Conservation (phyloP, 768 basidiomycete genomes). For the Leccinum disarticulatum region DNA sequence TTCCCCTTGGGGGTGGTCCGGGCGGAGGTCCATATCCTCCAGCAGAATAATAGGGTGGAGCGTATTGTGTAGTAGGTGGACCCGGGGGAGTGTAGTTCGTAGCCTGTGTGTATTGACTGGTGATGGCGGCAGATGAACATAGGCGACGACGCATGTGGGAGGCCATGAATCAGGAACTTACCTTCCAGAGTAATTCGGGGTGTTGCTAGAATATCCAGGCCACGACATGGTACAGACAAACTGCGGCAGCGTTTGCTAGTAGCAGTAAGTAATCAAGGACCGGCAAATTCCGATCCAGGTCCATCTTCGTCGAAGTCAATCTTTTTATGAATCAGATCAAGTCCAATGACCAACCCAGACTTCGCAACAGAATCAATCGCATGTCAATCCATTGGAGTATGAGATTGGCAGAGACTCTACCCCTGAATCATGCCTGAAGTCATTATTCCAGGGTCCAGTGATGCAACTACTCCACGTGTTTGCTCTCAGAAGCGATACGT, state of each 20-base stretch:
- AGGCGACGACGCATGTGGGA: neutral
- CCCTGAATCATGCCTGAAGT: too few species aligned
- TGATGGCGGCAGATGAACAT: neutral
- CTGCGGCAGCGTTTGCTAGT: neutral
- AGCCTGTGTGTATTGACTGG: constrained; percentile 41
- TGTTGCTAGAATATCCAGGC: constrained; percentile 5
- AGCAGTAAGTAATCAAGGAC: too few species aligned
- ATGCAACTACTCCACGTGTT: neutral
- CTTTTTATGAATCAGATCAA: too few species aligned
- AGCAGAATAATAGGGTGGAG: constrained; percentile 10
- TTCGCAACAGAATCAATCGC: too few species aligned
- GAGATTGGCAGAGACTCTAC: too few species aligned
- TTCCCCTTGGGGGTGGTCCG: constrained; percentile 19
- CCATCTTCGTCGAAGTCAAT: too few species aligned
- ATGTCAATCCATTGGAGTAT: too few species aligned
- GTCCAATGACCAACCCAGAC: too few species aligned
- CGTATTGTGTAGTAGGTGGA: constrained; percentile 1
- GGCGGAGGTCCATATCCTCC: constrained; percentile 15
- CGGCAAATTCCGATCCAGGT: neutral
- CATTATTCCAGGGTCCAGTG: too few species aligned
- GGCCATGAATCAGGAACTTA: constrained; percentile 9
- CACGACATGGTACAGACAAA: neutral
- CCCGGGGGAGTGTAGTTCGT: constrained; percentile 11
- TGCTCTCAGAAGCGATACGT: too few species aligned
- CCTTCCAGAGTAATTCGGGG: constrained; percentile 6